Evolutionary conservation across 2,329 filamentous ascomycete genomes (phyloP).

Genomic region (Arthrobotrys megalospora): DNA sequence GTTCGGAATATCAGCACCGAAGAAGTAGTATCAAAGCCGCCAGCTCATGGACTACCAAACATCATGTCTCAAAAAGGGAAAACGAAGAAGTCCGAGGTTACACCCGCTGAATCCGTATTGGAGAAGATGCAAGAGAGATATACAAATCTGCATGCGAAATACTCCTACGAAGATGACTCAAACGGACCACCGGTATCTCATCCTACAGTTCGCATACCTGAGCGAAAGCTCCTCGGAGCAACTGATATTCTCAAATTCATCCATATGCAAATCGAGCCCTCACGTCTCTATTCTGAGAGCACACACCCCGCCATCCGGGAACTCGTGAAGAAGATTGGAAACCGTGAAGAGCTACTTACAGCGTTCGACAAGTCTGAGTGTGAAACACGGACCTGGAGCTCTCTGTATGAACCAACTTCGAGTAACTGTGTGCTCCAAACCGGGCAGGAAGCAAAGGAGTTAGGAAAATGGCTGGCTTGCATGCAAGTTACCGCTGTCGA

Average conservation of each 20-base stretch:
- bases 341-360: conserved; percentile 71
- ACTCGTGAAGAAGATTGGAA: conserved; percentile 37
- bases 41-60: conserved; percentile 29
- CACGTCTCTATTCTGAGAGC: conserved; percentile 23
- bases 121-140: conserved; percentile 31
- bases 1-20: conserved; percentile 42
- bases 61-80: conserved; percentile 40
- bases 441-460: conserved; percentile 77
- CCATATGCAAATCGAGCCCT: conserved; percentile 6
- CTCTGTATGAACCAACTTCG: conserved; percentile 84
- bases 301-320: conserved; percentile 50
- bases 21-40: conserved; percentile 14
- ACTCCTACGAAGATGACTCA: conserved; percentile 40
- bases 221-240: conserved; percentile 33
- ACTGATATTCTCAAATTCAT: conserved; percentile 33
- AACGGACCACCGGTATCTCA: conserved; percentile 29
- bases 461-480: conserved; percentile 85
- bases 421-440: conserved; percentile 82
- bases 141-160: conserved; percentile 9
- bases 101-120: conserved; percentile 42
- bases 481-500: conserved; percentile 84
- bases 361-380: conserved; percentile 85
- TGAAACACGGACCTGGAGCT: conserved; percentile 80
- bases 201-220: conserved; percentile 45
- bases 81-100: conserved; percentile 33